These are phyloP conservation scores for Craterostigma plantagineum DNA, from an alignment of 257 asterid genomes.

Conservation along the genomic window DNA sequence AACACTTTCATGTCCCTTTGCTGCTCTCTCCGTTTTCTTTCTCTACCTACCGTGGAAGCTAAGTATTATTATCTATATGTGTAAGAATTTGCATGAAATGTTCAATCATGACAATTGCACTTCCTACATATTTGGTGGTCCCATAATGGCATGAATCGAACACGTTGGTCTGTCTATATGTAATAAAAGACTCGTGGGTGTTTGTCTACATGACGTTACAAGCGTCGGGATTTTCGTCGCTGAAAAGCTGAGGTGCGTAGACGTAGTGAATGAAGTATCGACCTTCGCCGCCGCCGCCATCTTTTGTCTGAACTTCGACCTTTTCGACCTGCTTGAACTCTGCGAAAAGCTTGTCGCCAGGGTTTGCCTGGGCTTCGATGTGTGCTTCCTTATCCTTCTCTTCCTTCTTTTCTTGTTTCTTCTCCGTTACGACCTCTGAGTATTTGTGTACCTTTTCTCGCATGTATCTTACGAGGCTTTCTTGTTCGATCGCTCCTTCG, in stretches of 20 bases:
- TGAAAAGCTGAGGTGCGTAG: constrained; percentile 64
- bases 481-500: constrained; percentile 52
- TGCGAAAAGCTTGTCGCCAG: neutral
- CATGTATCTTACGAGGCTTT: constrained; percentile 43
- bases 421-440: constrained; percentile 27
- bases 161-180: no score
- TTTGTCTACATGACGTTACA: constrained; percentile 21
- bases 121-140: no score
- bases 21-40: constrained; percentile 89
- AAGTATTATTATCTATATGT: constrained; percentile 3
- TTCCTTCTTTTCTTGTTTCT: constrained; percentile 16
- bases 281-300: constrained; percentile 16
- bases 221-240: constrained; percentile 83
- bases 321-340: constrained; percentile 42
- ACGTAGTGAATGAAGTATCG: constrained; percentile 60
- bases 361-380: no score
- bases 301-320: constrained; percentile 33
- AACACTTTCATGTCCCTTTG: constrained; percentile 86
- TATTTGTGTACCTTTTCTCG: constrained; percentile 38
- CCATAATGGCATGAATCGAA: no score
- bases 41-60: constrained; percentile 85
- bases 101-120: no score
- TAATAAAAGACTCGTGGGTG: no score
- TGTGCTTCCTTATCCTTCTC: neutral
- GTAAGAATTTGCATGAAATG: no score